phyloP scores from a whole-genome alignment of 768 basidiomycete genomes.

The Lactarius deliciosus region DNA sequence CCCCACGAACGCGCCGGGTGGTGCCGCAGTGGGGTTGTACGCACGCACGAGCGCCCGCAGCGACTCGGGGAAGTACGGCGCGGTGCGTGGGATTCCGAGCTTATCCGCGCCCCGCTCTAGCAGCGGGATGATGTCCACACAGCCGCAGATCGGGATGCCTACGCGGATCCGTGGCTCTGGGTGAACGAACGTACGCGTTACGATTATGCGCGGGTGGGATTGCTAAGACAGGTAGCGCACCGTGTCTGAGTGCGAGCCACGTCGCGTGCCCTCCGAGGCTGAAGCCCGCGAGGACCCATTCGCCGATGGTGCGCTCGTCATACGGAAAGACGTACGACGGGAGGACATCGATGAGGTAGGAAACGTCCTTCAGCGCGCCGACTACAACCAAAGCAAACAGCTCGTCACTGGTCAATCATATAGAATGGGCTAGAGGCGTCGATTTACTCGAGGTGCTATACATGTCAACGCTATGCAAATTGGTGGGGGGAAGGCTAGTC shows the following conservation, averaged over 20 bases:
- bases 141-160: conserved; percentile 54
- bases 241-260: conserved; percentile 64
- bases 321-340: conserved; percentile 70
- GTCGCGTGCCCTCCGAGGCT: conserved; percentile 85
- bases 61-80: conserved; percentile 59
- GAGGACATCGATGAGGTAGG: conserved; percentile 78
- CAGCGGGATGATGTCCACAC: conserved; percentile 64
- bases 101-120: conserved; percentile 54
- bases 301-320: conserved; percentile 56
- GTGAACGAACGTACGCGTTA: not conserved
- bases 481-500: conserved; percentile 20
- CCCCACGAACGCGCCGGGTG: conserved; percentile 57
- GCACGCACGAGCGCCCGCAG: conserved; percentile 48
- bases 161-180: conserved; percentile 45
- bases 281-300: conserved; percentile 73
- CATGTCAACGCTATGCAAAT: conserved; percentile 44
- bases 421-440: not conserved
- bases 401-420: not conserved
- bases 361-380: conserved; percentile 57
- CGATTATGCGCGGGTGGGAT: not conserved
- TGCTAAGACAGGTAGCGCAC: conserved; percentile 43
- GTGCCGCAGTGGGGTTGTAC: conserved; percentile 46
- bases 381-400: no score
- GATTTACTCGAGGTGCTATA: conserved; percentile 45
- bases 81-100: conserved; percentile 42